Conservation (phyloP, 805 yeast genomes). For the Candida railenensis region DNA sequence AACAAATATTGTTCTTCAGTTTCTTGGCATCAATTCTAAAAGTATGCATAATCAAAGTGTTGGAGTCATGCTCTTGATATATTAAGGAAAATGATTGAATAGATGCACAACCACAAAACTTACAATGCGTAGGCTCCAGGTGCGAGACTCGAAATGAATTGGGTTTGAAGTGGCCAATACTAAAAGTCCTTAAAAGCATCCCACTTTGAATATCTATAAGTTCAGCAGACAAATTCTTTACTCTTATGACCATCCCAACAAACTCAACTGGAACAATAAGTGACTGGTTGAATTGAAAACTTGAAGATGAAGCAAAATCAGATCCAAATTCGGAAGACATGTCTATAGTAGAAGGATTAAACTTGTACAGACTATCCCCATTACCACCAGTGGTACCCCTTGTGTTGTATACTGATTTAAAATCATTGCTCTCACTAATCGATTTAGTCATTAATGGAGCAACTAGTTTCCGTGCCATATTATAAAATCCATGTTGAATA, state of each 20-base stretch:
- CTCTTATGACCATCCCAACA: slow-evolving; percentile 71
- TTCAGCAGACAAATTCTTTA: slow-evolving; percentile 56
- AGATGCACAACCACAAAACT: slow-evolving; percentile 88
- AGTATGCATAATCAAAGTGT: slow-evolving; percentile 68
- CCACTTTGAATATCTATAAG: slow-evolving; percentile 80
- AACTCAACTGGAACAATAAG: slow-evolving; percentile 60
- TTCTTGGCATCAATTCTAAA: slow-evolving; percentile 62
- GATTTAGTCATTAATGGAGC: slow-evolving; percentile 10
- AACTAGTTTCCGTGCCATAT: slow-evolving; percentile 20
- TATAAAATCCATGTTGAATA: slow-evolving; percentile 47
- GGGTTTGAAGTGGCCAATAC: slow-evolving; percentile 61
- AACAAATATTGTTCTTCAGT: slow-evolving; percentile 77
- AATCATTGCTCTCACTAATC: slow-evolving; percentile 14
- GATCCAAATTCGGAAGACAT: neutral
- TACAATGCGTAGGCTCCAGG: slow-evolving; percentile 83
- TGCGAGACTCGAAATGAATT: slow-evolving; percentile 69
- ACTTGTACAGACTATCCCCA: neutral
- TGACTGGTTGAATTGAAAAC: slow-evolving; percentile 25
- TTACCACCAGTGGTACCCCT: neutral
- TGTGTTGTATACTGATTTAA: slow-evolving; percentile 8
- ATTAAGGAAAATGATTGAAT: slow-evolving; percentile 69
- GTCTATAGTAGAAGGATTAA: neutral
- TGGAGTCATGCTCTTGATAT: slow-evolving; percentile 60
- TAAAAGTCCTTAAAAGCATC: slow-evolving; percentile 57
- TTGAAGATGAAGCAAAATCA: neutral